These are phyloP conservation scores for Kitagawia praeruptora DNA, from an alignment of 129 eudicot genomes.

Conservation along the genomic window DNA sequence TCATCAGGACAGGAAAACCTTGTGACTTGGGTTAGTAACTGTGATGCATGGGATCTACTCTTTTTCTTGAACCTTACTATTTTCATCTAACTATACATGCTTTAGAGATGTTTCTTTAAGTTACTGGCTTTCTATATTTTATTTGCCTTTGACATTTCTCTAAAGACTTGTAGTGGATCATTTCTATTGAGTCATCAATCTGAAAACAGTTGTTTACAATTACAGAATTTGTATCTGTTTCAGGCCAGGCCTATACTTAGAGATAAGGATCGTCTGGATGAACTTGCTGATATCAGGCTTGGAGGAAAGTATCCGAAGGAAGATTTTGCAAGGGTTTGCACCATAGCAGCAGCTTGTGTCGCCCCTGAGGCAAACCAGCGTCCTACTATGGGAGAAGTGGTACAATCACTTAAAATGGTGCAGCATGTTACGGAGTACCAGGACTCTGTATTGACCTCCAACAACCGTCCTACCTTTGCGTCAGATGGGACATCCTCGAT, in stretches of 20 bases:
- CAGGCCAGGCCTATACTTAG: conserved; percentile 88
- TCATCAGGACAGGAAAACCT: conserved; percentile 99
- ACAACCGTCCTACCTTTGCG: conserved; percentile 56
- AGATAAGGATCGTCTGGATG: conserved; percentile 89
- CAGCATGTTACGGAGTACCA: conserved; percentile 68
- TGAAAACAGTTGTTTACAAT: not conserved
- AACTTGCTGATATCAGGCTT: conserved; percentile 77
- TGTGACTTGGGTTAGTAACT: conserved; percentile 86
- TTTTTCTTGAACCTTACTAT: not conserved
- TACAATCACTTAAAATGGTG: conserved; percentile 96
- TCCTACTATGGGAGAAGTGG: conserved; percentile 99
- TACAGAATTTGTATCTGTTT: conserved; percentile 13
- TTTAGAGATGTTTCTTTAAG: not conserved
- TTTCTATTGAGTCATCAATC: not conserved
- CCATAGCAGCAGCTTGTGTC: conserved; percentile 97
- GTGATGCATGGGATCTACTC: not conserved
- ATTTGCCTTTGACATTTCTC: not conserved
- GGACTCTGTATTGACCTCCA: conserved; percentile 42
- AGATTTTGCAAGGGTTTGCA: conserved; percentile 80
- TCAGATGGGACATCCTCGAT: conserved; percentile 92
- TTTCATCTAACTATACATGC: not conserved
- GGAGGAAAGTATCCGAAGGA: conserved; percentile 82
- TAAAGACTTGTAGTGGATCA: not conserved
- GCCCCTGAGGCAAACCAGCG: conserved; percentile 86
- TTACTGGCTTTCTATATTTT: not conserved